Evolutionary conservation across 2,329 filamentous ascomycete genomes (phyloP).

Genomic region (Paecilomyces formosus): DNA sequence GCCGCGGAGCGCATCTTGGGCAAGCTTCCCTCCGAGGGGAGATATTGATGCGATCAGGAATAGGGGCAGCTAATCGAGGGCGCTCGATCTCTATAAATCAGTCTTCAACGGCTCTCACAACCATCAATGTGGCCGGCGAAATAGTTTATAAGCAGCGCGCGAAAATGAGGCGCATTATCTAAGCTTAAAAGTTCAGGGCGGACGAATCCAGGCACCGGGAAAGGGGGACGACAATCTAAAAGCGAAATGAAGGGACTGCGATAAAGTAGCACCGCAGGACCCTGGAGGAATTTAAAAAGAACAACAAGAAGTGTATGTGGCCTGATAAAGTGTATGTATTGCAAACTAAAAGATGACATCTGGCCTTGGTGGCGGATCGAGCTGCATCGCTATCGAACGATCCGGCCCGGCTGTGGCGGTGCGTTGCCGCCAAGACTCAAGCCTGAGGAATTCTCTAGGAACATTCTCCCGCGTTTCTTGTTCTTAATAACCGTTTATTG

Average conservation of each 20-base stretch:
- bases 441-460: no score
- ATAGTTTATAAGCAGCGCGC: neutral
- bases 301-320: neutral
- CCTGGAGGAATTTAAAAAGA: neutral
- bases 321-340: neutral
- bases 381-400: neutral
- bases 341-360: slow-evolving; percentile 3
- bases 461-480: neutral
- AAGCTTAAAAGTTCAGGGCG: neutral
- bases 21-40: neutral
- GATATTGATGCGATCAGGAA: neutral
- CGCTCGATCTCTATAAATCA: neutral
- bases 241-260: neutral
- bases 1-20: slow-evolving; percentile 45
- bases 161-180: neutral
- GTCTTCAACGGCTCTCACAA: neutral
- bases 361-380: slow-evolving; percentile 7
- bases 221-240: neutral
- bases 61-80: neutral
- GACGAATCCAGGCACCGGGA: neutral
- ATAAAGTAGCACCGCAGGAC: neutral
- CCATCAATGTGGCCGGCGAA: neutral
- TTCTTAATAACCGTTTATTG: no score
- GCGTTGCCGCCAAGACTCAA: neutral
- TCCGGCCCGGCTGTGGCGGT: neutral